Percentiles rank a stretch among this genome's conserved stretches.
These are phyloP conservation scores for Heterobasidion occidentale DNA, from an alignment of 1,284 basidiomycete species.

Conservation along the genomic window DNA sequence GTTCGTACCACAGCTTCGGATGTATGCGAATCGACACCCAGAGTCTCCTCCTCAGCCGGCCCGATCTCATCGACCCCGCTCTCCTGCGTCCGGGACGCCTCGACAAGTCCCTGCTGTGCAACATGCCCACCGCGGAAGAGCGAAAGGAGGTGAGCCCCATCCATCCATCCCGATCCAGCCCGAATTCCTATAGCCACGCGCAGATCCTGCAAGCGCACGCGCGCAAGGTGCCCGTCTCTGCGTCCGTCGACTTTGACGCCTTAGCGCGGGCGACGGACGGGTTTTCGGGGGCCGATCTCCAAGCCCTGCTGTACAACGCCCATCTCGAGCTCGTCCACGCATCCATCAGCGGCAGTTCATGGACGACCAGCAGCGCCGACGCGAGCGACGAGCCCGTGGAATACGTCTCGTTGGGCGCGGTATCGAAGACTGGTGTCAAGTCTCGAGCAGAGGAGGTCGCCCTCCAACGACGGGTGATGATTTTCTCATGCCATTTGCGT, in stretches of 20 bases:
- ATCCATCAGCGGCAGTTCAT: slow-evolving; percentile 30
- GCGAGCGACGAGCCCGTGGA: slow-evolving; percentile 31
- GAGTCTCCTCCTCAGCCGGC: slow-evolving; percentile 51
- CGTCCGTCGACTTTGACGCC: slow-evolving; percentile 58
- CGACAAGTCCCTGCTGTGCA: slow-evolving; percentile 91
- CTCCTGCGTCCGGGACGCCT: slow-evolving; percentile 92
- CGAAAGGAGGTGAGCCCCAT: slow-evolving; percentile 56
- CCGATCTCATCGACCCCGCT: slow-evolving; percentile 95
- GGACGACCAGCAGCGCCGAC: slow-evolving; percentile 8
- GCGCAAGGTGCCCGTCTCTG: slow-evolving; percentile 63
- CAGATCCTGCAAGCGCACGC: slow-evolving; percentile 82
- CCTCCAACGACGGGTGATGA: slow-evolving; percentile 10
- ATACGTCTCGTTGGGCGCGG: slow-evolving; percentile 38
- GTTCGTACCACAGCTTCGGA: slow-evolving; percentile 29
- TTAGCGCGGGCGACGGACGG: slow-evolving; percentile 76
- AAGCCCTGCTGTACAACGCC: slow-evolving; percentile 94
- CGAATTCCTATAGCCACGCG: neutral
- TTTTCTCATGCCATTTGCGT: neutral
- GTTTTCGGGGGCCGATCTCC: slow-evolving; percentile 93
- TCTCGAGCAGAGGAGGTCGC: slow-evolving; percentile 52
- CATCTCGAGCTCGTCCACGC: slow-evolving; percentile 89
- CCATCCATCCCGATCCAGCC: neutral
- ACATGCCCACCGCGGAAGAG: slow-evolving; percentile 79
- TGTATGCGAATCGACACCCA: neutral
- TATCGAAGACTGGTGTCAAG: slow-evolving; percentile 22